Percentiles rank a stretch among this genome's conserved stretches.
phyloP scores from a whole-genome alignment of 1,284 basidiomycete genomes.

The Sphaerobolus stellatus region DNA sequence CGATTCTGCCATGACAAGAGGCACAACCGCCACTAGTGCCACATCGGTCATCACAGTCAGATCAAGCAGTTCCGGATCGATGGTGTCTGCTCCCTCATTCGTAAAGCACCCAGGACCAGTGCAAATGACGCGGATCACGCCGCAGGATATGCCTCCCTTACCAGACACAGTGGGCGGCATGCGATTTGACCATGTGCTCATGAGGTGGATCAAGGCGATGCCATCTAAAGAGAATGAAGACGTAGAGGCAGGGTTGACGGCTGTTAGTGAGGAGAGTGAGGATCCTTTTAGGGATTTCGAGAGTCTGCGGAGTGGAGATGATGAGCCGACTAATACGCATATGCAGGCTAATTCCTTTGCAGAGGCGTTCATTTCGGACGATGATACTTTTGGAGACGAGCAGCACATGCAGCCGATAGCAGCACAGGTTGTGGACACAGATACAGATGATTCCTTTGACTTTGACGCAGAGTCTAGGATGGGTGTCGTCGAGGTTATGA shows the following conservation, averaged over 20 bases:
- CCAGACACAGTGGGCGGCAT: constrained; percentile 82
- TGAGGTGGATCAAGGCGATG: constrained; percentile 79
- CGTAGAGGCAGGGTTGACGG: constrained; percentile 37
- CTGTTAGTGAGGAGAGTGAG: constrained; percentile 55
- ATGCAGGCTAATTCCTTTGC: constrained; percentile 20
- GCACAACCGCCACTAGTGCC: constrained; percentile 66
- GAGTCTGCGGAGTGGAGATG: constrained; percentile 62
- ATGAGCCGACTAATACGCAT: constrained; percentile 11
- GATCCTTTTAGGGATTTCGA: constrained; percentile 88
- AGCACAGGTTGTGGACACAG: background rate
- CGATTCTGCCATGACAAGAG: constrained; percentile 38
- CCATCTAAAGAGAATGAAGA: constrained; percentile 39
- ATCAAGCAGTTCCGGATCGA: constrained; percentile 72
- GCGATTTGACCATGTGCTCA: constrained; percentile 77
- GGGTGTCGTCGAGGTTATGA: constrained; percentile 47
- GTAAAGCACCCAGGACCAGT: constrained; percentile 80
- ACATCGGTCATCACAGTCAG: constrained; percentile 60
- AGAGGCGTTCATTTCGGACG: constrained; percentile 19
- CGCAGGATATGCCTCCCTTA: constrained; percentile 71
- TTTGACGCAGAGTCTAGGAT: constrained; percentile 41
- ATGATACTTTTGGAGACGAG: constrained; percentile 33
- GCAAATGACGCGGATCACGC: constrained; percentile 75
- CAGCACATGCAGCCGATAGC: too few species aligned
- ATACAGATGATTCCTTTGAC: constrained; percentile 14
- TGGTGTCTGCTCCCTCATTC: constrained; percentile 72